These are phyloP conservation scores for Cryptococcus sp. DNA, from an alignment of 1,284 basidiomycete genomes.

Conservation along the genomic window DNA sequence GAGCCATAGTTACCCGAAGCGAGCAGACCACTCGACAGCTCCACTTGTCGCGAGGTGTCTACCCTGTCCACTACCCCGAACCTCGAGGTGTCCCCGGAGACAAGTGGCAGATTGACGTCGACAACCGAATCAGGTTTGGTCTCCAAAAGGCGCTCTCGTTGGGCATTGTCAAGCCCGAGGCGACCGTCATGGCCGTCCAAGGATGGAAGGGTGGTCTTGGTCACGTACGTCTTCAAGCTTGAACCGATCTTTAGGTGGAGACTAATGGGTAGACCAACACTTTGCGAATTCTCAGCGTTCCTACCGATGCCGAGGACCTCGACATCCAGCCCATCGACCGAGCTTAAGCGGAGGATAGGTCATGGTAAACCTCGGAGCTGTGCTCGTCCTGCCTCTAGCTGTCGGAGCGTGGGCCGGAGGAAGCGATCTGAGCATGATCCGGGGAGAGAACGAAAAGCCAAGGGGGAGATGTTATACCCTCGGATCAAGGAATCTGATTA, in stretches of 20 bases:
- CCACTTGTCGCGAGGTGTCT: slow-evolving; percentile 93
- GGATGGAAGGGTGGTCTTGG: slow-evolving; percentile 98
- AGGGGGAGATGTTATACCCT: too few relatives aligned
- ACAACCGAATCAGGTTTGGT: slow-evolving; percentile 65
- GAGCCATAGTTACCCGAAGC: slow-evolving; percentile 79
- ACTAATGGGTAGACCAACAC: slow-evolving; percentile 48
- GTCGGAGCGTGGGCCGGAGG: too few relatives aligned
- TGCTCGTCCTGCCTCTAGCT: too few relatives aligned
- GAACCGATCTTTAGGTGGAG: slow-evolving; percentile 30
- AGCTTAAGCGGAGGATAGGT: slow-evolving; percentile 1
- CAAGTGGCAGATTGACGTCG: slow-evolving; percentile 97
- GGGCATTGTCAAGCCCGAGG: slow-evolving; percentile 83
- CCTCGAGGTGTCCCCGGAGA: slow-evolving; percentile 76
- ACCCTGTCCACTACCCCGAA: slow-evolving; percentile 92
- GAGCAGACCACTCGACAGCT: slow-evolving; percentile 93
- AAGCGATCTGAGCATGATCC: too few relatives aligned
- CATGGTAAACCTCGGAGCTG: too few relatives aligned
- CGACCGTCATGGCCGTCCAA: slow-evolving; percentile 90
- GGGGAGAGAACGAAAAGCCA: too few relatives aligned
- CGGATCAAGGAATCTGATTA: too few relatives aligned
- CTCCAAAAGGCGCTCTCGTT: slow-evolving; percentile 80
- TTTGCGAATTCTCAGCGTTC: slow-evolving; percentile 55
- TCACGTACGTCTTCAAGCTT: slow-evolving; percentile 57
- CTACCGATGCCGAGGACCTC: slow-evolving; percentile 77
- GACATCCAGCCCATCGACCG: slow-evolving; percentile 59